Evolutionary conservation across 768 basidiomycete genomes (phyloP).

Genomic region (Tubosaeta brunneosetosa): DNA sequence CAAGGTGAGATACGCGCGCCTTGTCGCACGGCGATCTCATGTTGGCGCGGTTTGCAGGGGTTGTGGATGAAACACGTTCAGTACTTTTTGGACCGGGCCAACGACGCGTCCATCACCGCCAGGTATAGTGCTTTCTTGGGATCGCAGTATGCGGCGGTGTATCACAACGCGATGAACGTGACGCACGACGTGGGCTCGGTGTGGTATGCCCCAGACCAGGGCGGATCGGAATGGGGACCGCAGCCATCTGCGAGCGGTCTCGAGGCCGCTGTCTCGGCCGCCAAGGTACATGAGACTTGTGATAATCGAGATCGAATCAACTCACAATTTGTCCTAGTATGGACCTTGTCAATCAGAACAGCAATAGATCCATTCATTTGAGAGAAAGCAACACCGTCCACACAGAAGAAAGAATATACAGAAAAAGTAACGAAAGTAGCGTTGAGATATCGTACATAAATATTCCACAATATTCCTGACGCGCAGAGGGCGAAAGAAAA

Average conservation of each 20-base stretch:
- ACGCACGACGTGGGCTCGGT: constrained; percentile 38
- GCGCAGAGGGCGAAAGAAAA: not conserved
- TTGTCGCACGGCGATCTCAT: not conserved
- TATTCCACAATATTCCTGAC: constrained; percentile 14
- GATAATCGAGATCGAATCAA: not conserved
- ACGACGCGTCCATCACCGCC: constrained; percentile 37
- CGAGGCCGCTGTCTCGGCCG: constrained; percentile 26
- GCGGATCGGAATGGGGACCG: constrained; percentile 27
- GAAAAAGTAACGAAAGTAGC: constrained; percentile 7
- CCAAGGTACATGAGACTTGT: constrained; percentile 14
- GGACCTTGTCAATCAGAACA: constrained; percentile 1
- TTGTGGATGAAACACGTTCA: constrained; percentile 51
- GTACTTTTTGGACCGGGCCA: constrained; percentile 45
- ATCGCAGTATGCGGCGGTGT: constrained; percentile 39
- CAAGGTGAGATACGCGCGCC: constrained; percentile 22
- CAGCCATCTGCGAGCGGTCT: constrained; percentile 29
- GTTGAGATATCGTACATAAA: constrained; percentile 32
- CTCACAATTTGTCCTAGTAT: constrained; percentile 11
- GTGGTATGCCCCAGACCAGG: constrained; percentile 28
- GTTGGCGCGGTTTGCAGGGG: constrained; percentile 23
- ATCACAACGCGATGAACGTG: constrained; percentile 35
- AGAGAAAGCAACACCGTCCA: constrained; percentile 1
- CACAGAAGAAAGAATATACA: constrained; percentile 7
- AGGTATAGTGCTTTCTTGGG: constrained; percentile 36
- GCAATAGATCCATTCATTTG: constrained; percentile 11